A percentile compares a stretch with the other conserved stretches of the same genome.
Conservation (phyloP, 2,329 filamentous ascomycete genomes). For the Botrytis hyacinthi region DNA sequence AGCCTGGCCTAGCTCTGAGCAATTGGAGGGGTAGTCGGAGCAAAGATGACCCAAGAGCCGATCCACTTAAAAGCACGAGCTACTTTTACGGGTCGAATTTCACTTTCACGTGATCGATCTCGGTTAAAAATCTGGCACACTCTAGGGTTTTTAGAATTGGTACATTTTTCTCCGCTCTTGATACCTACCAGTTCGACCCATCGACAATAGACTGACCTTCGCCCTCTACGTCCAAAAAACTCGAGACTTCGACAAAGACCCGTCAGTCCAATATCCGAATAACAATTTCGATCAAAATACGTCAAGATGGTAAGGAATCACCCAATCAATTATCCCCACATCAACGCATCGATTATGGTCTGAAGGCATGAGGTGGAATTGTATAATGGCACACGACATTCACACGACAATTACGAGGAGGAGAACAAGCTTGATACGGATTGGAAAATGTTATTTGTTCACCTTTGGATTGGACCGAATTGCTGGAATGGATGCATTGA, state of each 20-base stretch:
- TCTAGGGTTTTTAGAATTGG: slow-evolving; percentile 22
- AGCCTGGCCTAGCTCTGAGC: background rate
- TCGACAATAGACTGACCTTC: slow-evolving; percentile 40
- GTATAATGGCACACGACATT: slow-evolving; percentile 36
- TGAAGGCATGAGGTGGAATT: slow-evolving; percentile 24
- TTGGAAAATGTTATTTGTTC: slow-evolving; percentile 18
- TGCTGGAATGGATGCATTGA: slow-evolving; percentile 29
- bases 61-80: slow-evolving; percentile 4
- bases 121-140: slow-evolving; percentile 22
- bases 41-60: slow-evolving; percentile 17
- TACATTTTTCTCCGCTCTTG: slow-evolving; percentile 23
- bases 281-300: slow-evolving; percentile 47
- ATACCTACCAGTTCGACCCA: slow-evolving; percentile 26
- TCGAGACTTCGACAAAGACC: slow-evolving; percentile 38
- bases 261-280: slow-evolving; percentile 38
- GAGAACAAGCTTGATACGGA: slow-evolving; percentile 18
- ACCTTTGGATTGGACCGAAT: slow-evolving; percentile 16
- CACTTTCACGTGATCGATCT: slow-evolving; percentile 17
- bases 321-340: slow-evolving; percentile 21
- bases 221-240: slow-evolving; percentile 40
- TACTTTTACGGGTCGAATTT: background rate
- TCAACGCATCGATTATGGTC: slow-evolving; percentile 23
- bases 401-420: slow-evolving; percentile 21
- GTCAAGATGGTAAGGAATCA: slow-evolving; percentile 67
- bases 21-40: slow-evolving; percentile 16